Conservation (phyloP, 2,329 filamentous ascomycete species). For the Ceratocystis colombiana region DNA sequence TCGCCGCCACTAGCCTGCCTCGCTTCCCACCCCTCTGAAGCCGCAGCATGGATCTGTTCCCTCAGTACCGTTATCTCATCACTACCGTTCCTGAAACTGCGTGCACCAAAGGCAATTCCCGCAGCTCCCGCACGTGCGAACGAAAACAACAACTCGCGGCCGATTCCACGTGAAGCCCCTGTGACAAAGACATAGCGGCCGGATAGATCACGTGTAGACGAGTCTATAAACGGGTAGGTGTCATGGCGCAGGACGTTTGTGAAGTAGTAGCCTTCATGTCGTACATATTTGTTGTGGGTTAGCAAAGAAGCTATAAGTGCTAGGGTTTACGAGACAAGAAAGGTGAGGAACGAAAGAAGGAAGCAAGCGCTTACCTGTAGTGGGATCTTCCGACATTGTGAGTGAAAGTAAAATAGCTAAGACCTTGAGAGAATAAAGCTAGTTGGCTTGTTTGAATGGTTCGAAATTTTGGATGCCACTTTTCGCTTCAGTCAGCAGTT, state of each 20-base stretch:
- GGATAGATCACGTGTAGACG: conserved; percentile 33
- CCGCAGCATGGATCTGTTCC: neutral
- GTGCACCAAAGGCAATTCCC: conserved; percentile 44
- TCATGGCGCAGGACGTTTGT: conserved; percentile 36
- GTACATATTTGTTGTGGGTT: neutral
- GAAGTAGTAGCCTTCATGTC: conserved; percentile 27
- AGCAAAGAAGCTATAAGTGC: neutral
- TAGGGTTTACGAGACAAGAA: neutral
- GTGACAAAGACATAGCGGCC: conserved; percentile 41
- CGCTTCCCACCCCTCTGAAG: neutral
- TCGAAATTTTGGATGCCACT: neutral
- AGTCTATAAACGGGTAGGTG: conserved; percentile 45
- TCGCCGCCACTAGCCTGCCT: conserved; percentile 28
- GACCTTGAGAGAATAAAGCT: no score
- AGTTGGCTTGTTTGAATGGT: neutral
- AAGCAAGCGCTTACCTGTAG: conserved; percentile 10
- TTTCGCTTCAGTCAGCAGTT: neutral
- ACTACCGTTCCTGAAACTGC: conserved; percentile 36
- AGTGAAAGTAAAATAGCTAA: neutral
- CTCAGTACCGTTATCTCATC: conserved; percentile 26
- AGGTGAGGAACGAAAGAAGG: neutral
- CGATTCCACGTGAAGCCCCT: conserved; percentile 47
- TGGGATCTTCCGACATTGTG: conserved; percentile 13
- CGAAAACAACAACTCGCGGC: conserved; percentile 43
- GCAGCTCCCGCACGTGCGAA: conserved; percentile 46